These are phyloP conservation scores for Cymodocea nodosa DNA, from an alignment of 116 monocot species.

Conservation along the genomic window DNA sequence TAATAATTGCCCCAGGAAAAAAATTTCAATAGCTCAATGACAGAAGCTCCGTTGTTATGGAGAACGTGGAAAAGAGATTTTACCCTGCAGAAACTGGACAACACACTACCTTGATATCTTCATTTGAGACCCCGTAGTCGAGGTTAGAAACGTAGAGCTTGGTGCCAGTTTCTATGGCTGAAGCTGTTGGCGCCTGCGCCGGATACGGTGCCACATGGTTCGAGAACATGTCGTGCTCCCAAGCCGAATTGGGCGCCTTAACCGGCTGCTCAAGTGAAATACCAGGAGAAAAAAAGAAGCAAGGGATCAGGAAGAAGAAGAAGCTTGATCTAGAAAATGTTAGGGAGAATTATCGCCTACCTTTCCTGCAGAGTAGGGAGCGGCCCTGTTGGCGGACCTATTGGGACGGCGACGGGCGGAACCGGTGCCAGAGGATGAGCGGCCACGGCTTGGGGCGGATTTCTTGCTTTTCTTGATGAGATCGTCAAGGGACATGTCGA, in stretches of 20 bases:
- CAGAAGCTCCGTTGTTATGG: no score
- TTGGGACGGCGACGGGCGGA: constrained; percentile 40
- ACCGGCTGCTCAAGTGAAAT: constrained; percentile 2
- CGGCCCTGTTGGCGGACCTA: constrained; percentile 28
- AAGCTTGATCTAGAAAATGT: constrained; percentile 1
- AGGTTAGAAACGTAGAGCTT: constrained; percentile 80
- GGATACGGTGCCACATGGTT: constrained; percentile 15
- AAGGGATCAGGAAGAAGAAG: background rate
- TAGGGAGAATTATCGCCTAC: constrained; percentile 8
- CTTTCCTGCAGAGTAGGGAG: constrained; percentile 44
- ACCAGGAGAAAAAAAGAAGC: background rate
- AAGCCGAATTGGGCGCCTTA: constrained; percentile 51
- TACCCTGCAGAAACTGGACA: no score
- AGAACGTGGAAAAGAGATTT: no score
- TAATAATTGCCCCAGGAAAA: no score
- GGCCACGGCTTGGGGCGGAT: constrained; percentile 4
- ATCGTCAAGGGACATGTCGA: constrained; percentile 81
- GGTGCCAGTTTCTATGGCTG: constrained; percentile 52
- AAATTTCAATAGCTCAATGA: no score
- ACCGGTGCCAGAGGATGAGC: constrained; percentile 21
- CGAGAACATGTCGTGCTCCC: constrained; percentile 59
- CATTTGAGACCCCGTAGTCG: constrained; percentile 69
- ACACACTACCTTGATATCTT: constrained; percentile 41
- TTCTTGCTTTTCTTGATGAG: constrained; percentile 82
- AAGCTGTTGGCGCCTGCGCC: background rate